Evolutionary conservation across 192 early-diverging fungal species (phyloP).

Genomic region (Thoreauomyces humboldtii): DNA sequence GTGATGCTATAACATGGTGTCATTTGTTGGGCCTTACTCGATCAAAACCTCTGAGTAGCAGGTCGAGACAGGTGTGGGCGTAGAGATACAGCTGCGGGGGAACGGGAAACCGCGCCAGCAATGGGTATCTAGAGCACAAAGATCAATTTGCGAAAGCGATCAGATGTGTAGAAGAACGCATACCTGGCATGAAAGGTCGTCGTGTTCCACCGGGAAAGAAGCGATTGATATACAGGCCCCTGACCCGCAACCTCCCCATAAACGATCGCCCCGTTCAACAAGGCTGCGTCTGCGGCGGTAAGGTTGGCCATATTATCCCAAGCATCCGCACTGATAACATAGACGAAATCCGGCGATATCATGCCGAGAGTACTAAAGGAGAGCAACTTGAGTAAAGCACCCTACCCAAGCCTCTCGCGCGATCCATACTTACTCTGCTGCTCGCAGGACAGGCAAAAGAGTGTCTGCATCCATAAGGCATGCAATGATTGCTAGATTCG

Average conservation of each 20-base stretch:
- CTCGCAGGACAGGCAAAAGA: not conserved
- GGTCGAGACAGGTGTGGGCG: slow-evolving; percentile 13
- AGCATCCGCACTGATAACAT: not conserved
- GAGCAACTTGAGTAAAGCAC: too few relatives aligned
- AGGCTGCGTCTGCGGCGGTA: not conserved
- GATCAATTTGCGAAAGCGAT: not conserved
- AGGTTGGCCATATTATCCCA: not conserved
- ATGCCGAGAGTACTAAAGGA: slow-evolving; percentile 11
- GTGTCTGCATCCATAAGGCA: not conserved
- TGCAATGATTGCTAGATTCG: not conserved
- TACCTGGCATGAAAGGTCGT: slow-evolving; percentile 2
- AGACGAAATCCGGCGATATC: slow-evolving; percentile 2
- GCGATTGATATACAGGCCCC: slow-evolving; percentile 7
- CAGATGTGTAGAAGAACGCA: not conserved
- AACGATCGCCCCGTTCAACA: slow-evolving; percentile 11
- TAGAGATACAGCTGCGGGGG: not conserved
- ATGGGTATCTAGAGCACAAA: slow-evolving; percentile 1
- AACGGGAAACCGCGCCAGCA: not conserved
- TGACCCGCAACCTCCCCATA: not conserved
- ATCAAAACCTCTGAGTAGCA: slow-evolving; percentile 17
- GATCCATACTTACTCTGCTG: slow-evolving; percentile 5
- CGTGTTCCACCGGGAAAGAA: slow-evolving; percentile 12
- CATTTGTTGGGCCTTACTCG: not conserved
- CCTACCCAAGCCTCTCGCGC: too few relatives aligned
- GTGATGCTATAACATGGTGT: too few relatives aligned